A percentile compares a stretch with the other conserved stretches of the same genome.
phyloP scores from a whole-genome alignment of 495 filamentous ascomycete genomes.

The Xylaria nigripes region DNA sequence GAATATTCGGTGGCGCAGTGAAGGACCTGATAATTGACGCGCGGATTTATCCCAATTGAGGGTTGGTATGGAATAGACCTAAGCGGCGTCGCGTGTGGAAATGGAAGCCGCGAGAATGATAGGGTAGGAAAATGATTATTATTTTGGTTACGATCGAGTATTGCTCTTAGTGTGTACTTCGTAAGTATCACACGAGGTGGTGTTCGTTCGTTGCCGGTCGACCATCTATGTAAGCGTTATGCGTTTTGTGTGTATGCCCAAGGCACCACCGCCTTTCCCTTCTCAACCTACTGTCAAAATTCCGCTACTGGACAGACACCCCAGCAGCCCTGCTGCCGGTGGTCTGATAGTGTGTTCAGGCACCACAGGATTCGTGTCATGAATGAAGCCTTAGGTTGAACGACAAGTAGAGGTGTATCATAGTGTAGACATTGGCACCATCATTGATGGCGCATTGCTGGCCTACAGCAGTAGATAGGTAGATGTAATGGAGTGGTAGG shows the following conservation, averaged over 20 bases:
- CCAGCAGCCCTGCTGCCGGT: neutral
- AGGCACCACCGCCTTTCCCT: conserved; percentile 4
- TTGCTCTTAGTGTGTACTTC: neutral
- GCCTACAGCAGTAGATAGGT: too few species aligned
- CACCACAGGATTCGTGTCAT: conserved; percentile 6
- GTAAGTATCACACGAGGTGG: neutral
- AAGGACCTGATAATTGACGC: neutral
- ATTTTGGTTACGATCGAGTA: neutral
- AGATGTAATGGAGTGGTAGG: too few species aligned
- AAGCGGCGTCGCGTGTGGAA: neutral
- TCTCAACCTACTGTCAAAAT: neutral
- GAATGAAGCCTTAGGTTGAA: conserved; percentile 6
- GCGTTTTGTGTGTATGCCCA: neutral
- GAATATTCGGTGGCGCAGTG: conserved; percentile 17
- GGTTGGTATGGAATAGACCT: neutral
- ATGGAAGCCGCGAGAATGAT: neutral
- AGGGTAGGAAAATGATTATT: neutral
- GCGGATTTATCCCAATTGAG: neutral
- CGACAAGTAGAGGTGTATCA: neutral
- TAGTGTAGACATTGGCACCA: neutral
- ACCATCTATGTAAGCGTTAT: neutral
- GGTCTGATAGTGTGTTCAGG: neutral
- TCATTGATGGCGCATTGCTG: neutral
- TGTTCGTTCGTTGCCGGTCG: neutral
- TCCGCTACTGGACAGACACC: neutral